phyloP scores from a whole-genome alignment of 768 basidiomycete genomes.

The Tricholoma sp. region DNA sequence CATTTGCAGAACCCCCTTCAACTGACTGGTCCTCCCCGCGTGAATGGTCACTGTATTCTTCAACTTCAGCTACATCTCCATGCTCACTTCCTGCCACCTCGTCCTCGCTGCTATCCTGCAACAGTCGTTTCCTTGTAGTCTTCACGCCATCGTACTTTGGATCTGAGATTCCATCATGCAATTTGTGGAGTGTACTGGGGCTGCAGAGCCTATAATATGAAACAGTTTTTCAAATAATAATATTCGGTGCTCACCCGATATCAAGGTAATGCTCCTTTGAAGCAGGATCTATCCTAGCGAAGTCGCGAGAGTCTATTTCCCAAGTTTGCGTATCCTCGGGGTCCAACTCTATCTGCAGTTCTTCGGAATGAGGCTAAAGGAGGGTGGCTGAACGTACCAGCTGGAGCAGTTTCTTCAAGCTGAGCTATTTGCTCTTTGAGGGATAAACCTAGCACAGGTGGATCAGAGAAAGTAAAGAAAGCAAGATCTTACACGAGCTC shows the following conservation, averaged over 20 bases:
- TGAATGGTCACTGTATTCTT: slow-evolving; percentile 12
- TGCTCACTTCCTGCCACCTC: slow-evolving; percentile 33
- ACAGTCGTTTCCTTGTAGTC: slow-evolving; percentile 54
- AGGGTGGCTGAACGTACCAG: slow-evolving; percentile 39
- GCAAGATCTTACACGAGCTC: not conserved
- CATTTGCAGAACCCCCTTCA: slow-evolving; percentile 9
- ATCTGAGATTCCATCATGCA: slow-evolving; percentile 61
- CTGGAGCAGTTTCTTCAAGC: slow-evolving; percentile 65
- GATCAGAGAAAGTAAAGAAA: not conserved
- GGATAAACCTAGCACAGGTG: slow-evolving; percentile 38
- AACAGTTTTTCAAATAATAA: no score
- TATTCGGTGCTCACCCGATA: slow-evolving; percentile 58
- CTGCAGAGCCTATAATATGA: slow-evolving; percentile 30
- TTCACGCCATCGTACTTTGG: slow-evolving; percentile 75
- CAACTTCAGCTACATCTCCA: slow-evolving; percentile 16
- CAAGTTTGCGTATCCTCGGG: slow-evolving; percentile 65
- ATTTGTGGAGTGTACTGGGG: slow-evolving; percentile 62
- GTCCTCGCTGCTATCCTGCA: slow-evolving; percentile 42
- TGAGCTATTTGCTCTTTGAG: slow-evolving; percentile 79
- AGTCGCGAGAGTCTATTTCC: slow-evolving; percentile 40
- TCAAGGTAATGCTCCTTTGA: slow-evolving; percentile 76
- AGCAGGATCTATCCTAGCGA: slow-evolving; percentile 26
- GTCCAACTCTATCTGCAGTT: slow-evolving; percentile 53
- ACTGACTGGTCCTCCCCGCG: slow-evolving; percentile 16
- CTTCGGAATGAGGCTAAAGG: not conserved